phyloP scores from a whole-genome alignment of 805 yeast genomes.

The Yamadazyma laniorum region DNA sequence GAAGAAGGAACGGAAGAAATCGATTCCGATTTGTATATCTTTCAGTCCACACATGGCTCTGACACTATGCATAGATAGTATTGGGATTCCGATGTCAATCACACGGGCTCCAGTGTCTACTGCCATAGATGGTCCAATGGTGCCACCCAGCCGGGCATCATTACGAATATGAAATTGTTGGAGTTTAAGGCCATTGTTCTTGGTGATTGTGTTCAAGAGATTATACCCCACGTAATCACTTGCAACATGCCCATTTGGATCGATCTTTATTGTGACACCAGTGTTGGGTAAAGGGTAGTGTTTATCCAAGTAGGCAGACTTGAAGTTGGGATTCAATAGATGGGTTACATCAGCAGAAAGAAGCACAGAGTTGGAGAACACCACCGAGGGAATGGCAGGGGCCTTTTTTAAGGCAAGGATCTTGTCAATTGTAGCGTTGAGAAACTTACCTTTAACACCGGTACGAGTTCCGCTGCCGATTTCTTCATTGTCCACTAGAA shows the following conservation, averaged over 20 bases:
- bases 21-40: conserved; percentile 38
- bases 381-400: conserved; percentile 7
- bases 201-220: conserved; percentile 26
- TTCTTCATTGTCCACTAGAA: conserved; percentile 42
- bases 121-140: conserved; percentile 43
- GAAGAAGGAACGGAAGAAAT: conserved; percentile 32
- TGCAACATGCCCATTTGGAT: conserved; percentile 36
- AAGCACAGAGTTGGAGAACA: conserved; percentile 32
- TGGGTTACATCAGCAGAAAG: conserved; percentile 46
- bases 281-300: conserved; percentile 39
- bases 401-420: conserved; percentile 8
- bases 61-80: conserved; percentile 43
- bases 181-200: conserved; percentile 22
- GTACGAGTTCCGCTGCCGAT: conserved; percentile 40
- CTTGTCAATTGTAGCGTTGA: conserved; percentile 14
- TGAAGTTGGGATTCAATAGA: conserved; percentile 41
- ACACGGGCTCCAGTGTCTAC: conserved; percentile 35
- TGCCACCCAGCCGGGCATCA: conserved; percentile 41
- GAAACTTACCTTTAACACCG: conserved; percentile 38
- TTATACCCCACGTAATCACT: conserved; percentile 33
- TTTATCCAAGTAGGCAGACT: conserved; percentile 26
- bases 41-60: conserved; percentile 37
- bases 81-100: conserved; percentile 42
- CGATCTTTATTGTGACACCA: conserved; percentile 38
- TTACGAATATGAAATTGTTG: conserved; percentile 42